Conservation (phyloP, 768 basidiomycete species). For the Kwoniella bestiolae region DNA sequence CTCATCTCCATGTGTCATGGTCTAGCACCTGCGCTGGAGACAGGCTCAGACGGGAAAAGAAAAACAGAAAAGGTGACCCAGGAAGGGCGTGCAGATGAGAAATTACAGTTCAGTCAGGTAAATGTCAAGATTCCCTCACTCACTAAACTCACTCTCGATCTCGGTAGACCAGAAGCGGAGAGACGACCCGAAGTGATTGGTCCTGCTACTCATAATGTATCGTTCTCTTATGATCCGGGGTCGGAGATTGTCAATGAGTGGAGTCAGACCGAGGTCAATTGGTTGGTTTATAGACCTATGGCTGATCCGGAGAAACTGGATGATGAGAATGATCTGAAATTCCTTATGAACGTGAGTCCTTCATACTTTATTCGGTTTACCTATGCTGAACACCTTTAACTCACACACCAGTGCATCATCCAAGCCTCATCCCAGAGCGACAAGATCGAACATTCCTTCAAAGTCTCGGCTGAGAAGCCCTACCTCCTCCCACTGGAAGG, state of each 20-base stretch:
- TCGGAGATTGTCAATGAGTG: background rate
- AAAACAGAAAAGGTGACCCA: background rate
- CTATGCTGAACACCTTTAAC: no score
- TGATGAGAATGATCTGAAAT: background rate
- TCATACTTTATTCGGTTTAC: no score
- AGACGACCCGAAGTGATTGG: background rate
- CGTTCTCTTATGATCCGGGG: background rate
- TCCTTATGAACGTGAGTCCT: background rate
- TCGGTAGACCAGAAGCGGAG: no score
- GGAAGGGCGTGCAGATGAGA: background rate
- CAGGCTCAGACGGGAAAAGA: no score
- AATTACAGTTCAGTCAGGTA: background rate
- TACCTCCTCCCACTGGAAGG: background rate
- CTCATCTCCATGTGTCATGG: no score
- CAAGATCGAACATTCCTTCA: background rate
- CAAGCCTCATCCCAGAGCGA: background rate
- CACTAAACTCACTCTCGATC: background rate
- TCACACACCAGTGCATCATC: background rate
- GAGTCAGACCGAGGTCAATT: background rate
- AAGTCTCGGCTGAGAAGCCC: background rate
- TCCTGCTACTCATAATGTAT: background rate
- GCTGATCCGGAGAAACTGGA: background rate
- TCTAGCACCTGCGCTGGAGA: no score
- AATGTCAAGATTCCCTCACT: background rate
- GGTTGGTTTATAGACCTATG: background rate